Evolutionary conservation across 2,329 filamentous ascomycete genomes (phyloP).

Genomic region (Ilyonectria robusta): DNA sequence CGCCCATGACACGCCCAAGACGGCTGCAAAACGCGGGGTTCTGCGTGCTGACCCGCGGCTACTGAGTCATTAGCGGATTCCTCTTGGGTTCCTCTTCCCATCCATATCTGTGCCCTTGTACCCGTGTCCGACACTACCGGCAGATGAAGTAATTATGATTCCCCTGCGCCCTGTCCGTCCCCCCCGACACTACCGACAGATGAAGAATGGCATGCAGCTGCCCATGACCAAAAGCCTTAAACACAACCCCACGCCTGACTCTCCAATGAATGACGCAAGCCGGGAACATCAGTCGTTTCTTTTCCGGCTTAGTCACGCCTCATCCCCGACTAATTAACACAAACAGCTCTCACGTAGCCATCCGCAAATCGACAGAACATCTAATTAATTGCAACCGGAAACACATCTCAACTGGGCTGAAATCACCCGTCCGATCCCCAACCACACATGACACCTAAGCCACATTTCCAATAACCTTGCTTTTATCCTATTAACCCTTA

Average conservation of each 20-base stretch:
- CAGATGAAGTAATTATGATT: background rate
- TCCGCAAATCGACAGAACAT: too few species aligned
- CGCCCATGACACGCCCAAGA: background rate
- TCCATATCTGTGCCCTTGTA: background rate
- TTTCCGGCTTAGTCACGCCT: background rate
- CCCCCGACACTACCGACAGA: conserved; percentile 1
- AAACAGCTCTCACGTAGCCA: background rate
- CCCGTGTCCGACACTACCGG: background rate
- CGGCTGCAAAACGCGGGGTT: conserved; percentile 14
- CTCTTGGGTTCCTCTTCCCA: background rate
- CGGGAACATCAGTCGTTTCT: background rate
- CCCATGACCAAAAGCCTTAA: background rate
- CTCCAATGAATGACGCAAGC: background rate
- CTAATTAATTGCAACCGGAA: too few species aligned
- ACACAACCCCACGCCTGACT: background rate
- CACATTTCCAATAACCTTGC: too few species aligned
- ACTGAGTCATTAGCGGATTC: conserved; percentile 31
- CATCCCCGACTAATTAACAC: background rate
- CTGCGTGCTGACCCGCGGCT: conserved; percentile 7
- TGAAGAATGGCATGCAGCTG: conserved; percentile 1
- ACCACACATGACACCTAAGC: too few species aligned
- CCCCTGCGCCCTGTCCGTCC: too few species aligned
- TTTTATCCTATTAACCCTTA: too few species aligned
- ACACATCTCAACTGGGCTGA: too few species aligned
- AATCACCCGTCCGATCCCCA: too few species aligned